These are phyloP conservation scores for Suhomyces guaymorum DNA, from an alignment of 1,139 yeast species.

Conservation along the genomic window DNA sequence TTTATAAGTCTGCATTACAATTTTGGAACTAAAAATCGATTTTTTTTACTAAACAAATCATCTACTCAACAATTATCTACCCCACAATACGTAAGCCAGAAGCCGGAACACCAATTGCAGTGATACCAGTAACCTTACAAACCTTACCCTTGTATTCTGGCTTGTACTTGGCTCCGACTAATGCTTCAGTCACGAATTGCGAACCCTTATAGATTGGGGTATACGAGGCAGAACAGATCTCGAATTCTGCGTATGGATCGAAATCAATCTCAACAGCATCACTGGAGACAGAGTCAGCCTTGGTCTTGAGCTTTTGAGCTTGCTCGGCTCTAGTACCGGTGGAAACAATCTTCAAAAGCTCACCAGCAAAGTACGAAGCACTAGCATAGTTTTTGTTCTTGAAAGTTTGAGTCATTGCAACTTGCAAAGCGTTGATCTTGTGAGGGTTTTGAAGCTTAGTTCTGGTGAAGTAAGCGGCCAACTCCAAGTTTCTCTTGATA, in stretches of 20 bases:
- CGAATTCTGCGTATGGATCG: conserved; percentile 89
- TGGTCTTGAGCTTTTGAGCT: conserved; percentile 78
- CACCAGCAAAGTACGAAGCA: conserved; percentile 88
- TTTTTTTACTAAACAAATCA: background rate
- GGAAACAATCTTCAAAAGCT: conserved; percentile 66
- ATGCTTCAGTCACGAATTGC: conserved; percentile 71
- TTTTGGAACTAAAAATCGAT: background rate
- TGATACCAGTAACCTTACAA: conserved; percentile 74
- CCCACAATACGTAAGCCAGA: conserved; percentile 74
- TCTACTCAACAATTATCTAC: conserved; percentile 10
- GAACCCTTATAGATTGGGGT: conserved; percentile 87
- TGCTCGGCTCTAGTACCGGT: conserved; percentile 85
- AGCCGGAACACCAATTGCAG: conserved; percentile 91
- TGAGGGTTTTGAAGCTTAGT: conserved; percentile 82
- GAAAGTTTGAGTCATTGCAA: conserved; percentile 92
- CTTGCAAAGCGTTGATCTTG: conserved; percentile 83
- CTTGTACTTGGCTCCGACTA: conserved; percentile 88
- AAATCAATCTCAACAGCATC: conserved; percentile 91
- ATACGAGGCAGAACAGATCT: conserved; percentile 80
- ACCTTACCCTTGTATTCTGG: conserved; percentile 73
- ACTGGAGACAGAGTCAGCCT: conserved; percentile 75
- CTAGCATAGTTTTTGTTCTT: conserved; percentile 83
- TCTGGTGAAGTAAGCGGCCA: conserved; percentile 93
- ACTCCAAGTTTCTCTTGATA: conserved; percentile 81
- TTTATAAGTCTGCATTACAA: too few relatives aligned